Base-by-base conservation (phyloP, 306 rosid species). In the Dryas octopetala region DNA sequence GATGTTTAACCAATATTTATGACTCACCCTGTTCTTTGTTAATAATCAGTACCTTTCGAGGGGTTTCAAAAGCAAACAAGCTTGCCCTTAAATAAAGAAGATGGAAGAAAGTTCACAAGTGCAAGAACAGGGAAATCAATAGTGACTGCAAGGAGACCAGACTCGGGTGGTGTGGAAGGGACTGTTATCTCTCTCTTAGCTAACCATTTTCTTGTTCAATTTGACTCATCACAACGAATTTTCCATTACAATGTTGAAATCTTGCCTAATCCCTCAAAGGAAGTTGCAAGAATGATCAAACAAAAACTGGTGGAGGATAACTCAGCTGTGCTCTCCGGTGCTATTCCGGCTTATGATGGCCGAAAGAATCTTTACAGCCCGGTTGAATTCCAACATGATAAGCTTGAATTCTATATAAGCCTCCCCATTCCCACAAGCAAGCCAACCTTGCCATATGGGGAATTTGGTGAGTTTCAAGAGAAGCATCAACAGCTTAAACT, bases 171-270 rank as follows among this genome's bases (percentile, higher is more conserved):
- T n/a, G 85, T 84, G 74, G 99, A 96, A 83, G 99, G 99, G 57
- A 44, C 86, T 62, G 85, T 79, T 61, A 89, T 96, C 28, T 69
- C 93, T 80, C 96, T 96, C 38, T 87, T 96, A 17, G 99, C 99
- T 19, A 96, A 96, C 85, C 99, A 96, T 79, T 96, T 92, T 79
- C 86, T 96, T 61, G 97, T 96, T 16, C 74, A 84, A 48, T 92
- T 92, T 74, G 93, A 92, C 83, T 75, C 96, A 53, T 83, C 86
- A 9, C 89, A 92, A 41, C 83, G 81, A 16, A 85, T 96, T 71
- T 96, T 84, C 68, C 99, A 96, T 75, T 96, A 96, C 90, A 86
- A 96, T 84, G 99, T 96, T 47, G 99, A 92, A 71, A 96, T 96
- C 61, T 88, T 89, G 70, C 99, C 99, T 19, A 84, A 78, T 66